phyloP scores from a whole-genome alignment of 2,329 filamentous ascomycete species.

The Trichoderma koningii region DNA sequence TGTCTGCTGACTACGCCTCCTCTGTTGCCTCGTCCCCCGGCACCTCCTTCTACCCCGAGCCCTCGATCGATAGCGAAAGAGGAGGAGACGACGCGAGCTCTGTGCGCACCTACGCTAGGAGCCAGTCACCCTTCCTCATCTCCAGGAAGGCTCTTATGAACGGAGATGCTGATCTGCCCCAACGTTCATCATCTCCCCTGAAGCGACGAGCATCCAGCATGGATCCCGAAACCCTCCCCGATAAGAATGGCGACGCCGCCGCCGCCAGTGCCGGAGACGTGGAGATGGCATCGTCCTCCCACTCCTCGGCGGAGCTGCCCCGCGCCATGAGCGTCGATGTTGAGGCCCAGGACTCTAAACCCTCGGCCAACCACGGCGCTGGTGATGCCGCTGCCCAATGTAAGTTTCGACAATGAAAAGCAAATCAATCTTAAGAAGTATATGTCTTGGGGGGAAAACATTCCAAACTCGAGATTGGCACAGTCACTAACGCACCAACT shows the following conservation, averaged over 20 bases:
- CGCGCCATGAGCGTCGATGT: conserved; percentile 49
- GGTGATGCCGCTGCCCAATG: conserved; percentile 32
- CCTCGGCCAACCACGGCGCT: conserved; percentile 24
- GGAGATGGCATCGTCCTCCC: conserved; percentile 21
- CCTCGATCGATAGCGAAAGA: conserved; percentile 59
- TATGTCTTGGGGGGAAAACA: neutral
- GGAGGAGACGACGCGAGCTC: conserved; percentile 50
- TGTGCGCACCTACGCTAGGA: conserved; percentile 45
- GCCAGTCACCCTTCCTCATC: conserved; percentile 56
- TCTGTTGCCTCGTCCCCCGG: conserved; percentile 61
- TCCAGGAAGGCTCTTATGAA: conserved; percentile 61
- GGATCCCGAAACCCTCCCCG: conserved; percentile 51
- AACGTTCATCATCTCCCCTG: conserved; percentile 65
- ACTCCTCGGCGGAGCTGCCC: conserved; percentile 32
- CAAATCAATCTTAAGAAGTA: too few relatives aligned
- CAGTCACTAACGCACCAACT: conserved; percentile 8
- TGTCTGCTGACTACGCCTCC: conserved; percentile 53
- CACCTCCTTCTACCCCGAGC: conserved; percentile 56
- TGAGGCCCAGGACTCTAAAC: conserved; percentile 35
- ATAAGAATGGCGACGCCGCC: conserved; percentile 43
- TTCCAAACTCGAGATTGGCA: neutral
- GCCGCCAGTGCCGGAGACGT: conserved; percentile 10
- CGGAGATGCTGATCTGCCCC: conserved; percentile 58
- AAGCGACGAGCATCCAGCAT: conserved; percentile 66
- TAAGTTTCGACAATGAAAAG: conserved; percentile 31